A percentile compares a stretch with the other conserved stretches of the same genome.
These are phyloP conservation scores for Penicillium griseofulvum DNA, from an alignment of 2,329 filamentous ascomycete species.

Conservation along the genomic window DNA sequence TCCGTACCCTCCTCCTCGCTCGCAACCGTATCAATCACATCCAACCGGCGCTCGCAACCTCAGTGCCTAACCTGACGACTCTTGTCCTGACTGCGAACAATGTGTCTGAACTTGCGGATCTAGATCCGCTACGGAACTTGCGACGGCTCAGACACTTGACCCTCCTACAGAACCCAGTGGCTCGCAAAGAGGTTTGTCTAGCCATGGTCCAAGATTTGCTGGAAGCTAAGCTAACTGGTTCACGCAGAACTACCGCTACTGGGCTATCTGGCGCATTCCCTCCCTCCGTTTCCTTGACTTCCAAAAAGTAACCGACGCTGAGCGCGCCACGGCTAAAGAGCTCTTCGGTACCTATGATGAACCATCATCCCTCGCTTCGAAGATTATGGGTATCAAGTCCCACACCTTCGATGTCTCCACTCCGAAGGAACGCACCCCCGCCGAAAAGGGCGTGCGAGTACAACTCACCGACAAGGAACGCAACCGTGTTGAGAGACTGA, in stretches of 20 bases:
- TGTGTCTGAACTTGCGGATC: conserved; percentile 76
- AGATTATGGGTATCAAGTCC: conserved; percentile 84
- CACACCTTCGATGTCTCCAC: conserved; percentile 62
- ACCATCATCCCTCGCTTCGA: conserved; percentile 75
- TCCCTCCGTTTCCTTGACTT: conserved; percentile 88
- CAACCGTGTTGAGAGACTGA: conserved; percentile 78
- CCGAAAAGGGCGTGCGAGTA: conserved; percentile 68
- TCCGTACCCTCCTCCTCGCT: conserved; percentile 83
- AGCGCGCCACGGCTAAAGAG: conserved; percentile 71
- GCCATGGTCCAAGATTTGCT: not conserved
- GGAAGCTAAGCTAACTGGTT: conserved; percentile 5
- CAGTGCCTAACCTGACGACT: conserved; percentile 77
- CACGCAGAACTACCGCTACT: conserved; percentile 80
- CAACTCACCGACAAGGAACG: conserved; percentile 87
- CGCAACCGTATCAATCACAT: conserved; percentile 84
- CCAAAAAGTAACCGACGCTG: conserved; percentile 81
- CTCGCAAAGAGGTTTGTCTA: conserved; percentile 78
- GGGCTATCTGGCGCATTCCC: conserved; percentile 84
- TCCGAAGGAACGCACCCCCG: conserved; percentile 39
- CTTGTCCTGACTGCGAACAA: conserved; percentile 82
- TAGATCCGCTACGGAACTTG: conserved; percentile 74
- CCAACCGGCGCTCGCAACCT: conserved; percentile 69
- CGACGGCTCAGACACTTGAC: conserved; percentile 73
- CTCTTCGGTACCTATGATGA: conserved; percentile 77
- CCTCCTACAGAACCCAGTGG: conserved; percentile 82